Base-by-base conservation (phyloP, 2,329 filamentous ascomycete genomes). In the Xenosphaeropsis pyriputrescens region DNA sequence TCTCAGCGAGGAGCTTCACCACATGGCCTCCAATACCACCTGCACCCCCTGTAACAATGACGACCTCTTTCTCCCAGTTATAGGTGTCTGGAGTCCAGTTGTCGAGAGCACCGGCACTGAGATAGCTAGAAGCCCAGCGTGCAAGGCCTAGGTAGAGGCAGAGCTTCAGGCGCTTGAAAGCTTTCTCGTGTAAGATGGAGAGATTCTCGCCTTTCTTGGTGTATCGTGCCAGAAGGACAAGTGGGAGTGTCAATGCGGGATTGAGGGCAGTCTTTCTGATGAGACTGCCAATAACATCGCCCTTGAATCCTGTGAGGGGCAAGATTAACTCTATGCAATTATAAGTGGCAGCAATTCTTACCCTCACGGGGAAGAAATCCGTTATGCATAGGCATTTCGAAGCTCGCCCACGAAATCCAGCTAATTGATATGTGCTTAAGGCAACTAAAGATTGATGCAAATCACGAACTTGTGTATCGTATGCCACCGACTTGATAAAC, bases 31-130 rank as follows among this genome's bases (percentile, higher is more conserved):
- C 83, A 49, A 89, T 85, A 0, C 83, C 83, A 39, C 73, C 72
- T 32, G 77, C 75, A 6, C 83, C 83, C 6, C 84, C 82, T 0
- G 83, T 88, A 15, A 88, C 67, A 32, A 86, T 62, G 2, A 83
- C 75, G 36, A 86, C 66, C 59, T 86, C 81, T 37, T 66, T 68
- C 16, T 64, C 59, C 78, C 80, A 85, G 41, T 75, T 66, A 57
- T 78, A 80, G 31, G 52, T 57, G 48, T 74, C 72, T 9, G 47
- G 52, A 2, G 52, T 60, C 62, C 65, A 72, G 51, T 67, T 68
- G 51, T 69, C 65, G 39, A 63, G 45, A 2, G 59, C 60, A 2
- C 65, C 59, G 2, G 59, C 56, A 47, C 71, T 73, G 11, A 76
- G 55, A 53, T 64, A 72, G 12, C 52, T 53, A 49, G 66, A 73